phyloP scores from a whole-genome alignment of 2,329 filamentous ascomycete species.

The Fusarium sp. region DNA sequence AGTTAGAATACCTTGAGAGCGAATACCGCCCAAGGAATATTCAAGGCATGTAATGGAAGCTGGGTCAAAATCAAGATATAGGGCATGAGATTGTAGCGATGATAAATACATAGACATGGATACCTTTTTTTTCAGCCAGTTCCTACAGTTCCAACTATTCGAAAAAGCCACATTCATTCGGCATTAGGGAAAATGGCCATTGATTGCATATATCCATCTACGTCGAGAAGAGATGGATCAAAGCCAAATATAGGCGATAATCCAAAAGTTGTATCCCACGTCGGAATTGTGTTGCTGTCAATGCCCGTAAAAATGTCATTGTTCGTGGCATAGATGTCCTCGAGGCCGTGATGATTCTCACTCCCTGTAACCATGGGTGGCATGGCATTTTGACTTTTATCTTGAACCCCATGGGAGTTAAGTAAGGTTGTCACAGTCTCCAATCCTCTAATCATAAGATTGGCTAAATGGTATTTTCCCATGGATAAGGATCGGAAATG shows the following conservation, averaged over 20 bases:
- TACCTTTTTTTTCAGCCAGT: not conserved
- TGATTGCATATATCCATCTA: slow-evolving; percentile 36
- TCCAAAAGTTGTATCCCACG: slow-evolving; percentile 50
- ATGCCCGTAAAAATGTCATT: slow-evolving; percentile 26
- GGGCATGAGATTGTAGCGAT: not conserved
- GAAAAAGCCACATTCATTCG: not conserved
- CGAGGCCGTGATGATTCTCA: not conserved
- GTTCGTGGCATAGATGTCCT: slow-evolving; percentile 2
- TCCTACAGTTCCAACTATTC: not conserved
- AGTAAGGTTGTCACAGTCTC: slow-evolving; percentile 50
- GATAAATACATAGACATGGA: slow-evolving; percentile 3
- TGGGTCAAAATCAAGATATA: accelerated
- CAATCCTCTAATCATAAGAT: slow-evolving; percentile 62
- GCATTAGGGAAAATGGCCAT: slow-evolving; percentile 35
- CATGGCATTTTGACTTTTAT: slow-evolving; percentile 3
- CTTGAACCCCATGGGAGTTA: not conserved
- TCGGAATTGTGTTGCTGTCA: slow-evolving; percentile 33
- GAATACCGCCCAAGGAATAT: slow-evolving; percentile 70
- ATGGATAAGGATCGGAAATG: slow-evolving; percentile 59
- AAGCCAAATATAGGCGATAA: slow-evolving; percentile 51
- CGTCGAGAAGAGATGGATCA: slow-evolving; percentile 42
- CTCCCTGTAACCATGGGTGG: not conserved
- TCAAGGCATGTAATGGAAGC: slow-evolving; percentile 45
- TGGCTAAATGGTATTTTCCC: slow-evolving; percentile 62
- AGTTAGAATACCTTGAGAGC: slow-evolving; percentile 74